Evolutionary conservation across 495 filamentous ascomycete species (phyloP), one percentile per base, ranked within the genome.

Genomic region (Zalerion maritima): DNA sequence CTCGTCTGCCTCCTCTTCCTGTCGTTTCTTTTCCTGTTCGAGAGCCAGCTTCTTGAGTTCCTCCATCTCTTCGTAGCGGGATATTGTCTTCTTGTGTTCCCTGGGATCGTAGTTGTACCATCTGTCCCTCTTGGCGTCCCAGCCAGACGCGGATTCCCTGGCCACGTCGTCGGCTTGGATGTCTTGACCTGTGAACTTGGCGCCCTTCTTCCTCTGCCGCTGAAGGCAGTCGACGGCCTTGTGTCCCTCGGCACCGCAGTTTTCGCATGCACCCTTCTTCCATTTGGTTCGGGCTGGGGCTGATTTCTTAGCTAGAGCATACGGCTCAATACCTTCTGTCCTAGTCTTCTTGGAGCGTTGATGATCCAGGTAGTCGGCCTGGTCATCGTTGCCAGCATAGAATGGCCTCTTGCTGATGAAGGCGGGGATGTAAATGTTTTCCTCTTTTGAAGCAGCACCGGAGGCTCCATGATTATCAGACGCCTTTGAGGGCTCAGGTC

Each of bases 351-450:
- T 79, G 7, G 91, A 67, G 50, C 89, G 86, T 44, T 97, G 89
- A 71, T 97, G 89, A 56, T 94, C 82, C 27, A 97, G 82, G 45
- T 94, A 96, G 42, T 97, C 89, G 36, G 68, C 73, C 31, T 78
- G 62, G 29, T 79, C 71, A 26, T 84, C 77, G 36, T 91, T 79
- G 49, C 78, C 75, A 46, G 89, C 69, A 60, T 96, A 97, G 58
- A 97, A 97, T 12, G 89, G 89, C 38, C 92, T 89, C 53, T 92
- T 92, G 42, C 85, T 81, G 64, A 97, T 97, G 67, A 92, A 97
- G 28, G 82, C 69, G 6, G 89, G 89, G 52, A 97, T 97, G 66
- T 97, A 97, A 58, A 94, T 86, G 71, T 97, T 97, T 52, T 78
- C 77, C 54, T 83, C 78, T 44, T 85, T 84, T 33, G 61, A 67